Base-by-base conservation (phyloP, 805 yeast genomes). In the Lipomyces japonicus region DNA sequence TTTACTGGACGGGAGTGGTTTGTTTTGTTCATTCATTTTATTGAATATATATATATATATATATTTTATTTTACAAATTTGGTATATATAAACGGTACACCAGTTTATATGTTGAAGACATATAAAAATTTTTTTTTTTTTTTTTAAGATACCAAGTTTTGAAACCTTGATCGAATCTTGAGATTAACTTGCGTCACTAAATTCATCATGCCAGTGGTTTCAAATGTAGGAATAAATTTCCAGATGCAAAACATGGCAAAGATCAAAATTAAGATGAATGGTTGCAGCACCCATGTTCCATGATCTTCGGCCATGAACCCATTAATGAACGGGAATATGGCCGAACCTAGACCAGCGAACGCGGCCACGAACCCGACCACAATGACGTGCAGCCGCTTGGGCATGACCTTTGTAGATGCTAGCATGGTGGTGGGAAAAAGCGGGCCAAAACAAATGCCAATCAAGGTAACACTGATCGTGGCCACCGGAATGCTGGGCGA, bases 271-370 rank as follows among this genome's bases (percentile, higher is more conserved):
- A 53, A 37, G 18, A 50, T 48, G 16, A 53, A 43, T 3, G 55
- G 55, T 43, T 53, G 58, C 34, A 53, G 28, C 18, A 50, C 58
- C 52, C 55, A 47, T 4, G 50, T 39, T 1, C 58, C 58, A 16
- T 34, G 22, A n/a, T 44, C 31, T 14, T 70, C 68, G 28, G 75
- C 63, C 4, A 74, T 55, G 21, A 64, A 63, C 6, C 95, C 95
- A 32, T 82, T 73, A 2, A 79, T 46, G 55, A 80, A 83, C 1
- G 95, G 93, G 4, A 86, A 55, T 0, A 78, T 73, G 0, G 95
- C 91, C n/a, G 84, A 85, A 1, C 95, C 95, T 14, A 82, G 79
- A 2, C 93, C 90, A 4, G 95, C 95, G 52, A 86, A 63, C 0
- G 93, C 89, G 48, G 89, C 81, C 19, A 84, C 78, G 46, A 84